Base-by-base conservation (phyloP, 2,329 filamentous ascomycete genomes). In the Biscogniauxia marginata region DNA sequence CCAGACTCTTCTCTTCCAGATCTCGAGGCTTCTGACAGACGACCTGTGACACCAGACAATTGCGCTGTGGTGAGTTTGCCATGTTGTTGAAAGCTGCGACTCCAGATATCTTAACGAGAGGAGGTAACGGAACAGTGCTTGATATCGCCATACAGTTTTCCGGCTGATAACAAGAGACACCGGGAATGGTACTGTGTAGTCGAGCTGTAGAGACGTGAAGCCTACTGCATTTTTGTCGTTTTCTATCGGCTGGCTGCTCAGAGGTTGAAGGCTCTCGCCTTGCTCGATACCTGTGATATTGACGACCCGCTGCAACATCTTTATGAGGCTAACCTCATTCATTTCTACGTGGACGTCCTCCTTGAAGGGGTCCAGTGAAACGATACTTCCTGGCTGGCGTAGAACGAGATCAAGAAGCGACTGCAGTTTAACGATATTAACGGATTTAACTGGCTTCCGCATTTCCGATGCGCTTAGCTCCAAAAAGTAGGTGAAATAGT, bases 401-500 rank as follows among this genome's bases (percentile, higher is more conserved):
- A 99, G 82, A 0, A 97, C 93, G 22, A 98, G 83, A 71, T 99
- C 95, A n/a, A 99, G 84, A 23, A 99, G 79, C 8, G 92, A 97
- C 72, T 99, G 95, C 45, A 99, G 80, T 73, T 99, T 99, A 72
- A 87, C 87, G 54, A 90, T 90, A 69, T 98, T 99, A 73, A 98
- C 92, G 53, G 83, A 83, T 70, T 91, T 91, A 56, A 93, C 90
- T 25, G 90, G 88, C 71, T 97, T 97, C 67, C 91, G 89, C 56
- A 99, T 81, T 74, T 99, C 95, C 1, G 92, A 93, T 24, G 89
- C 82, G 53, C 91, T 87, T 19, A 99, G 85, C 70, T 99, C 95
- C 57, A 99, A 86, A 72, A 99, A 99, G 74, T 98, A 96, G 2
- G 92, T 92, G 74, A 99, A 98, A 77, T 96, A 99, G 72, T 99